Conservation (phyloP, 352 stramenopile genomes). For the Halophytophthora polymorphica region DNA sequence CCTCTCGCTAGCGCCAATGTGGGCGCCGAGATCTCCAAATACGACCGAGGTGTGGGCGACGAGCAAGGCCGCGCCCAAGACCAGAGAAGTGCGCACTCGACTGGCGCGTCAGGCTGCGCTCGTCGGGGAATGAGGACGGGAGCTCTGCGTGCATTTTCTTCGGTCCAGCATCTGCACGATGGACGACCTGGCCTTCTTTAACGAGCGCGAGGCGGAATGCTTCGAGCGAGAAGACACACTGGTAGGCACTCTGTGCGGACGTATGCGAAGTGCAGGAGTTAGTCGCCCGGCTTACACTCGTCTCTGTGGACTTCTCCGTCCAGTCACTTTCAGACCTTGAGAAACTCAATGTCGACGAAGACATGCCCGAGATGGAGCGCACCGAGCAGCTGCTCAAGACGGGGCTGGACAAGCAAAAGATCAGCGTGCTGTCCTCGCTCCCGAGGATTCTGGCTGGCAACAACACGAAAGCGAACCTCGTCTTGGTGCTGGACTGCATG, state of each 20-base stretch:
- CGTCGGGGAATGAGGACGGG: slow-evolving; percentile 42
- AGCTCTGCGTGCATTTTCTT: slow-evolving; percentile 16
- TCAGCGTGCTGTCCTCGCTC: slow-evolving; percentile 66
- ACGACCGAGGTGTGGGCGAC: slow-evolving; percentile 7
- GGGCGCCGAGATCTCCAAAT: slow-evolving; percentile 5
- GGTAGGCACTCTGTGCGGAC: slow-evolving; percentile 23
- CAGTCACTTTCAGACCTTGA: slow-evolving; percentile 81
- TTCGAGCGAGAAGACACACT: slow-evolving; percentile 80
- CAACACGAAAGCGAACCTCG: slow-evolving; percentile 71
- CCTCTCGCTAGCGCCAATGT: too few relatives aligned
- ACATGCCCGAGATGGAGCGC: slow-evolving; percentile 79
- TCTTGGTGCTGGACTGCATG: slow-evolving; percentile 63
- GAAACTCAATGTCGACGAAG: slow-evolving; percentile 84
- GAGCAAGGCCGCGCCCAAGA: slow-evolving; percentile 5
- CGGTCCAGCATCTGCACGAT: slow-evolving; percentile 33
- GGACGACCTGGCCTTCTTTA: slow-evolving; percentile 82
- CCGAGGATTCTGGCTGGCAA: slow-evolving; percentile 71
- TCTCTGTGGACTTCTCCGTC: not conserved
- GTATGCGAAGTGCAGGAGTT: too few relatives aligned
- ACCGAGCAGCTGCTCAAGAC: slow-evolving; percentile 73
- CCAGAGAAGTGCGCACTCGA: slow-evolving; percentile 7
- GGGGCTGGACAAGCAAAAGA: slow-evolving; percentile 77
- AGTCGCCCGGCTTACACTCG: too few relatives aligned
- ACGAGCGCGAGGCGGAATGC: slow-evolving; percentile 80
- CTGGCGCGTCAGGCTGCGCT: slow-evolving; percentile 14